phyloP scores from a whole-genome alignment of 768 basidiomycete genomes.

The Auricularia auricula-judae region DNA sequence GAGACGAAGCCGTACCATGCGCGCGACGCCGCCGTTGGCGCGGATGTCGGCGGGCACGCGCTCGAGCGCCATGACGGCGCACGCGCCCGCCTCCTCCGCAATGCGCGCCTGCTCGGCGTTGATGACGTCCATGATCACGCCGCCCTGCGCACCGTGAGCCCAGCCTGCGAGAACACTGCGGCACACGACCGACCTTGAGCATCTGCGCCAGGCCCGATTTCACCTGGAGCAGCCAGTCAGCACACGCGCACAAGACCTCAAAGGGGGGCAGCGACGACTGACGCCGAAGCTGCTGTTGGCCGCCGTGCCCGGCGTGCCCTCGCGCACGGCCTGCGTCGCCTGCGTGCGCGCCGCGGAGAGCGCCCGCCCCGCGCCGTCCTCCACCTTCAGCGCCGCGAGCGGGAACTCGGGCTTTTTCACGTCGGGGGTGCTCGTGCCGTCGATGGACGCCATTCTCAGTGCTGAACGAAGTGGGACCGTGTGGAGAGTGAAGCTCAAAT shows the following conservation, averaged over 20 bases:
- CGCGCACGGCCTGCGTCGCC: slow-evolving; percentile 1
- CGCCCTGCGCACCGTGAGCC: slow-evolving; percentile 37
- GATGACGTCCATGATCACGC: slow-evolving; percentile 93
- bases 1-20: slow-evolving; percentile 57
- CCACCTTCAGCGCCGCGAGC: neutral
- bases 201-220: slow-evolving; percentile 94
- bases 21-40: slow-evolving; percentile 81
- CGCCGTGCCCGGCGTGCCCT: neutral
- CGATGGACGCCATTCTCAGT: neutral
- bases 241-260: slow-evolving; percentile 1
- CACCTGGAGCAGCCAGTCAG: slow-evolving; percentile 37
- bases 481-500: too few relatives aligned
- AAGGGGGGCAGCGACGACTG: neutral
- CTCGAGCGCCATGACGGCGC: slow-evolving; percentile 96
- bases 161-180: slow-evolving; percentile 7
- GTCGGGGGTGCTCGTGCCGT: neutral
- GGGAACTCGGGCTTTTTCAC: neutral
- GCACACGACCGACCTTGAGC: slow-evolving; percentile 56
- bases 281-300: neutral
- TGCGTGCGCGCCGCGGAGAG: slow-evolving; percentile 1
- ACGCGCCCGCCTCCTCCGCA: slow-evolving; percentile 94
- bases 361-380: neutral
- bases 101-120: slow-evolving; percentile 82
- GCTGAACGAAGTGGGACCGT: too few relatives aligned
- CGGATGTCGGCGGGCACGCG: slow-evolving; percentile 94